Evolutionary conservation across 441 rosid genomes (phyloP), one percentile per base, ranked within the genome.

Genomic region (Jatropha multifida): DNA sequence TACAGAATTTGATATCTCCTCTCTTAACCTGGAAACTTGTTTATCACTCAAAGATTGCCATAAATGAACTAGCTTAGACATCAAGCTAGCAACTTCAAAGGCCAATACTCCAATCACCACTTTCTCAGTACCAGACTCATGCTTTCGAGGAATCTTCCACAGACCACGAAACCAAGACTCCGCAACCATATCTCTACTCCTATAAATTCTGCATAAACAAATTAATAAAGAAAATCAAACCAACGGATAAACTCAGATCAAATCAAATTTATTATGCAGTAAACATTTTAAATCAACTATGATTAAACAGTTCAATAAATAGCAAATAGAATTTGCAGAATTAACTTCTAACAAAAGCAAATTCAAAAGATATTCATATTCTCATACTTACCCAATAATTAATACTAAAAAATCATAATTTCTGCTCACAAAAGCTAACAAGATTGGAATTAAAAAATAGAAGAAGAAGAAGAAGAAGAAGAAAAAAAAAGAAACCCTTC

Each of bases 161-260:
- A 94, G 80, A 75, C 84, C 81, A 76, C 92, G 98, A 84, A 92
- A 92, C 99, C 98, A 96, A 54, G 93, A 86, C 77, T 92, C 99
- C 1, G 86, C 90, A 70, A 92, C 97, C 97, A 91, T 92, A 81
- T 83, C 48, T 73, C 85, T 81, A 72, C 81, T 23, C 81, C 69
- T 48, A 65, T n/a, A 74, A 40, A 65, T 14, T 72, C 87, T 85
- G 64, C 52, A 20, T 37, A 55, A 17, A 69, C 63, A 59, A 7
- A 74, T 37, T 55, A 6, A 17, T 13, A 9, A 46, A 55, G 15
- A 58, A 27, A 73, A 3, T 44, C 5, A 7, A 14, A 37, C 23
- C 37, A 62, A 60, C 18, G 3, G 46, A 40, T 54, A 72, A 67
- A 54, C 59, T 20, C 62, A 37, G 55, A 44, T 58, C 69, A 72